Conservation (phyloP, 495 filamentous ascomycete species). For the Podospora australis region DNA sequence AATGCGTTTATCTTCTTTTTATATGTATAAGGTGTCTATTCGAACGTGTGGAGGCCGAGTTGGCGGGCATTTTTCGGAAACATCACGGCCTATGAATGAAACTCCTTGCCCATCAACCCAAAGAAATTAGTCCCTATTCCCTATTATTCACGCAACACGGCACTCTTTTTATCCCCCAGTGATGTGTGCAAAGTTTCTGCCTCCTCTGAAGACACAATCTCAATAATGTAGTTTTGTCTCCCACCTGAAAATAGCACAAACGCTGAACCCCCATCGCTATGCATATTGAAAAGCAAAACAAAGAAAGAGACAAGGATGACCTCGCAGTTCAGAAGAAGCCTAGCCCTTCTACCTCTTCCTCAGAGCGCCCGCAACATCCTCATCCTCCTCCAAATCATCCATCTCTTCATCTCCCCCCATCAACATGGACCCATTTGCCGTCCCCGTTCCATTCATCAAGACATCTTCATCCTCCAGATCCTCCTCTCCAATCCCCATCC, state of each 20-base stretch:
- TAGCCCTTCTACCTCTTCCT: constrained; percentile 15
- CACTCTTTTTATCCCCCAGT: neutral
- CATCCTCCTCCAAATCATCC: constrained; percentile 28
- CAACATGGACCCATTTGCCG: too few relatives aligned
- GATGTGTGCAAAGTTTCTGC: neutral
- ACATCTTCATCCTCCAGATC: constrained; percentile 33
- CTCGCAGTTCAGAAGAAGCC: too few relatives aligned
- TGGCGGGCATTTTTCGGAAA: neutral
- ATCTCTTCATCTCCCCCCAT: constrained; percentile 28
- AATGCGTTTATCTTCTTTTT: neutral
- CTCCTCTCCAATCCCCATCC: constrained; percentile 14
- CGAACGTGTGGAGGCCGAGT: neutral
- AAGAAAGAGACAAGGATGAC: too few relatives aligned
- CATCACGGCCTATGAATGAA: neutral
- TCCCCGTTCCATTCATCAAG: too few relatives aligned
- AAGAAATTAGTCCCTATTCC: too few relatives aligned
- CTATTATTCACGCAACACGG: too few relatives aligned
- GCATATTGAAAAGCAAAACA: neutral
- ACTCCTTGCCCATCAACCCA: too few relatives aligned
- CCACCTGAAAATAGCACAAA: neutral
- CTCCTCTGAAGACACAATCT: neutral
- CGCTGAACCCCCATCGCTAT: constrained; percentile 3
- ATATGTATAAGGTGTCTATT: neutral
- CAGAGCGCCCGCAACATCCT: constrained; percentile 18
- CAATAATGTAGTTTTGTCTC: neutral